These are phyloP conservation scores for Protomyces inundatus DNA, from an alignment of 1,139 yeast species.

Conservation along the genomic window DNA sequence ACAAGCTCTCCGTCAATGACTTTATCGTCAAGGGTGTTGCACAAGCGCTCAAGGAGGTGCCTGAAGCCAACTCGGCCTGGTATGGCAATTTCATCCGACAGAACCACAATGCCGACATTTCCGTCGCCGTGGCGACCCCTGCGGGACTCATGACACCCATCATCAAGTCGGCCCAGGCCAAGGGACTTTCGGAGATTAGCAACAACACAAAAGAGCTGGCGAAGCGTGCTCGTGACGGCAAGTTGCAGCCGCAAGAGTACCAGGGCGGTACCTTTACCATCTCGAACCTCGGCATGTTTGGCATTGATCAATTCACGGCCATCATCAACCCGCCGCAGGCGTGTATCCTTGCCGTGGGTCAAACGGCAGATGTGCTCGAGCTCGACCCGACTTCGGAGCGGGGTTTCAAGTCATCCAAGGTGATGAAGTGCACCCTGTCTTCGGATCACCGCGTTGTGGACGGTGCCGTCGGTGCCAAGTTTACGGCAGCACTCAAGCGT, in stretches of 20 bases:
- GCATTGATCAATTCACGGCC: constrained; percentile 87
- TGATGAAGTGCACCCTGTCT: constrained; percentile 87
- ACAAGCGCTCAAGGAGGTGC: constrained; percentile 81
- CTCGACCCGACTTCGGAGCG: constrained; percentile 87
- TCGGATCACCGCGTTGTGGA: constrained; percentile 97
- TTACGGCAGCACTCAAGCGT: constrained; percentile 85
- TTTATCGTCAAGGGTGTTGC: constrained; percentile 91
- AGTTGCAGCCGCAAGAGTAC: constrained; percentile 90
- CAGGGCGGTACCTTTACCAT: constrained; percentile 99
- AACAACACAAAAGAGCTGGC: constrained; percentile 84
- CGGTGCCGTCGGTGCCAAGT: constrained; percentile 98
- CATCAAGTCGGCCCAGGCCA: constrained; percentile 75
- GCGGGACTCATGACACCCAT: constrained; percentile 96
- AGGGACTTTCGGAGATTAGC: constrained; percentile 80
- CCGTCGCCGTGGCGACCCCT: constrained; percentile 98
- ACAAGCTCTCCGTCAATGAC: constrained; percentile 90
- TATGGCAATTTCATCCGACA: constrained; percentile 84
- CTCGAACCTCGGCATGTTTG: constrained; percentile 96
- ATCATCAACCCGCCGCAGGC: constrained; percentile 97
- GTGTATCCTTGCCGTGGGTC: constrained; percentile 88
- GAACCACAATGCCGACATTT: constrained; percentile 85
- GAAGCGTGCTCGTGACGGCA: constrained; percentile 90
- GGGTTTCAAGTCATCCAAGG: constrained; percentile 88
- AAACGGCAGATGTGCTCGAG: constrained; percentile 85
- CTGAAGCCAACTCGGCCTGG: constrained; percentile 93